These are phyloP conservation scores for Pythium pectinolyticum DNA, from an alignment of 352 stramenopile species.

Conservation along the genomic window DNA sequence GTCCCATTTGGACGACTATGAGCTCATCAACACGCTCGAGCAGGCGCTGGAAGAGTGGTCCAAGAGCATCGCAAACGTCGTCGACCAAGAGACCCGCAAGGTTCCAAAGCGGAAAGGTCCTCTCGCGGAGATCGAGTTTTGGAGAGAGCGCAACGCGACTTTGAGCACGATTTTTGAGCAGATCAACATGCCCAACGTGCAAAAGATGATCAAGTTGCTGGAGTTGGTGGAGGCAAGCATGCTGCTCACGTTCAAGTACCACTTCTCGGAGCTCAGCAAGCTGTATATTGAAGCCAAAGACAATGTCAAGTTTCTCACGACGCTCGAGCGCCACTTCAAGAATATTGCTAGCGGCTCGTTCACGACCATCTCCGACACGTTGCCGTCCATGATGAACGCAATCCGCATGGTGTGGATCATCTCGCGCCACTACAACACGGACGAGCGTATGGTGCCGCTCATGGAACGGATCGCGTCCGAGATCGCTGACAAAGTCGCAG, in stretches of 20 bases:
- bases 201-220: constrained; percentile 94
- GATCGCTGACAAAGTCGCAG: constrained; percentile 91
- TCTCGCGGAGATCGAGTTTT: constrained; percentile 96
- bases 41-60: constrained; percentile 92
- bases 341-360: constrained; percentile 92
- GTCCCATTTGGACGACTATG: constrained; percentile 81
- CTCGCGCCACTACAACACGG: constrained; percentile 97
- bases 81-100: constrained; percentile 90
- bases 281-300: constrained; percentile 95
- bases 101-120: constrained; percentile 87
- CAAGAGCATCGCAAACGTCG: constrained; percentile 86
- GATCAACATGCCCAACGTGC: constrained; percentile 94
- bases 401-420: constrained; percentile 98
- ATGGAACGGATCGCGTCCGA: constrained; percentile 95
- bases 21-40: constrained; percentile 89
- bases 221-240: constrained; percentile 90
- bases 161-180: constrained; percentile 95
- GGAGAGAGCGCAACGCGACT: constrained; percentile 92
- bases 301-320: constrained; percentile 97
- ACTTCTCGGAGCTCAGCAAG: constrained; percentile 94
- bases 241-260: constrained; percentile 92
- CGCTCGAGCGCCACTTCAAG: constrained; percentile 96
- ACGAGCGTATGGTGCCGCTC: constrained; percentile 94
- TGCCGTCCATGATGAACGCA: constrained; percentile 96
- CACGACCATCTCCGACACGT: constrained; percentile 89